These are phyloP conservation scores for Apophysomyces sp. DNA, from an alignment of 371 early-diverging fungal species.

Conservation along the genomic window DNA sequence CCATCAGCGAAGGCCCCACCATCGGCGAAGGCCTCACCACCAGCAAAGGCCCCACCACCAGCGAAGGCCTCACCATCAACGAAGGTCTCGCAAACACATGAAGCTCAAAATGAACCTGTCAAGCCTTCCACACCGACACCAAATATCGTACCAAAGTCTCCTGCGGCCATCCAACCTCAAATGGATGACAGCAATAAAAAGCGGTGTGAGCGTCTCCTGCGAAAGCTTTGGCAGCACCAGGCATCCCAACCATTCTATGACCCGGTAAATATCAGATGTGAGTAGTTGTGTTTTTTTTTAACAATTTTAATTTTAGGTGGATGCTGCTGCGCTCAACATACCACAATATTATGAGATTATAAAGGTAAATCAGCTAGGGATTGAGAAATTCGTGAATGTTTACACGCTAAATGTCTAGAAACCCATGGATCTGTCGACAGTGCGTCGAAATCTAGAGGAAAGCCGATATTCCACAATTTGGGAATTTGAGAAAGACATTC, in stretches of 20 bases:
- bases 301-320: constrained; percentile 76
- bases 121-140: neutral
- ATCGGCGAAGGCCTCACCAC: neutral
- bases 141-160: neutral
- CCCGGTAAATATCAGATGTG: constrained; percentile 20
- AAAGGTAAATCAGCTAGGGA: constrained; percentile 37
- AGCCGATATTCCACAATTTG: constrained; percentile 43
- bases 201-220: constrained; percentile 36
- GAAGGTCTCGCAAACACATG: neutral
- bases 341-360: constrained; percentile 90
- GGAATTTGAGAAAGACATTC: constrained; percentile 58
- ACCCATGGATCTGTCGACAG: constrained; percentile 96
- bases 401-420: constrained; percentile 11
- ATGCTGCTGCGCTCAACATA: constrained; percentile 77
- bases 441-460: constrained; percentile 73
- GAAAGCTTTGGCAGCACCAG: constrained; percentile 36
- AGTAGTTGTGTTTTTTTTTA: neutral
- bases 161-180: constrained; percentile 7
- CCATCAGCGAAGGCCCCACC: constrained; percentile 1
- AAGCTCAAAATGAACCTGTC: neutral
- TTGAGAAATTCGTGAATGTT: neutral
- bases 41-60: neutral
- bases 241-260: constrained; percentile 38
- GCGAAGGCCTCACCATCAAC: constrained; percentile 1
- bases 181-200: constrained; percentile 40